Conservation (phyloP, 768 basidiomycete genomes). For the Boletus pseudopeckii region DNA sequence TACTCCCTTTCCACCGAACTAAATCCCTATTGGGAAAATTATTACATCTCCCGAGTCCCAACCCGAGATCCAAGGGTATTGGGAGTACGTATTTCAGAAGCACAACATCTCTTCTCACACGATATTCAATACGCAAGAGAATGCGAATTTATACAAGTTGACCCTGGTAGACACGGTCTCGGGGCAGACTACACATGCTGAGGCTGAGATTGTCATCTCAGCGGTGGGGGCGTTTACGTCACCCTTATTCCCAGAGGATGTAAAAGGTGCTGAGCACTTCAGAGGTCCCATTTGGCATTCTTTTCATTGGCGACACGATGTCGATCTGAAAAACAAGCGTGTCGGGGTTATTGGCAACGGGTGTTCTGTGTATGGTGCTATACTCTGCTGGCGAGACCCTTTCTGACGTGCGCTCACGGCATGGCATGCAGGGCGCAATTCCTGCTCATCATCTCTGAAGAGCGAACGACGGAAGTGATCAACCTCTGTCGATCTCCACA, state of each 20-base stretch:
- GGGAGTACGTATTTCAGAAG: conserved; percentile 45
- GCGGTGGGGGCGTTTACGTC: conserved; percentile 4
- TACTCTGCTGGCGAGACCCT: conserved; percentile 7
- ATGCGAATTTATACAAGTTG: conserved; percentile 41
- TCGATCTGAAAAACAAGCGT: conserved; percentile 47
- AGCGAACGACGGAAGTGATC: conserved; percentile 47
- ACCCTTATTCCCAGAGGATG: background rate
- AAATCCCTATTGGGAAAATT: background rate
- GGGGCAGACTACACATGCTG: conserved; percentile 27
- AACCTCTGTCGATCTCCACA: conserved; percentile 61
- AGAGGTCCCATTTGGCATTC: conserved; percentile 51
- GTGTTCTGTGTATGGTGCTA: conserved; percentile 48
- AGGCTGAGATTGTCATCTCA: conserved; percentile 3
- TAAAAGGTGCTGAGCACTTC: conserved; percentile 30
- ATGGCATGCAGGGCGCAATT: conserved; percentile 50
- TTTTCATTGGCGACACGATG: conserved; percentile 52
- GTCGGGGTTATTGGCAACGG: conserved; percentile 65
- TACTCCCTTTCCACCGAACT: conserved; percentile 1
- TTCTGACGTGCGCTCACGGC: conserved; percentile 1
- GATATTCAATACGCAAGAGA: conserved; percentile 29
- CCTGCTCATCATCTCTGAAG: conserved; percentile 49
- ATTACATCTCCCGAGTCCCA: conserved; percentile 7
- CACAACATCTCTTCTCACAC: conserved; percentile 37
- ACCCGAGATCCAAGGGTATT: conserved; percentile 17
- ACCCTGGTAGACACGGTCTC: conserved; percentile 31